Evolutionary conservation across 768 basidiomycete genomes (phyloP), one percentile per base, ranked within the genome.

Genomic region (Rhodotorula diobovata): DNA sequence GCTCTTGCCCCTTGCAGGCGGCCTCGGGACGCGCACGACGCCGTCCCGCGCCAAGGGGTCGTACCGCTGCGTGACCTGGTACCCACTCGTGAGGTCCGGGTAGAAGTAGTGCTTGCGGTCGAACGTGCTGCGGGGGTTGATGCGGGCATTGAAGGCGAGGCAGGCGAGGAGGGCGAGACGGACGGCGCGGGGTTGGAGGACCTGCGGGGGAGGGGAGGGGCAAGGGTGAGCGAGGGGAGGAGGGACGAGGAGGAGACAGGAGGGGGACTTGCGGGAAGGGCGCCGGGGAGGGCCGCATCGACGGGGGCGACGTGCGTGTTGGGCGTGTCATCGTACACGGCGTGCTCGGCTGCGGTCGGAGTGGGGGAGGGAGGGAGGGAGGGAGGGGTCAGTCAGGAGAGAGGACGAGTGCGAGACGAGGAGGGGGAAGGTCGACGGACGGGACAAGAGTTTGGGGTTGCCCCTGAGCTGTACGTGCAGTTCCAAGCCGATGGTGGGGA

Each of bases 51-150:
- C 92, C 58, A 96, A 81, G 0, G 93, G 92, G 45, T 88, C 86
- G 80, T 98, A 96, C 72, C 91, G 90, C 79, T 98, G 94, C 0
- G 94, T 99, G 72, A 99, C 95, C 81, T 99, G 96, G 80, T 93
- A 98, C 0, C 95, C 95, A 9, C 89, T 84, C 0, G 96, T 93
- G 46, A 96, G 84, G 80, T 98, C 96, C 10, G 91, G 85, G 78
- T 99, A 98, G 80, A 97, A 97, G 79, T 99, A 99, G 79, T 98
- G 96, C 79, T 99, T 99, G 74, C 96, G 84, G 80, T 98, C 96
- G 76, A 98, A 98, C 0, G 61, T 71, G 73, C 21, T 87, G 83
- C 45, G 85, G 81, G 34, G 59, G 48, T 71, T 71, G 45, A 83
- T 78, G 7, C 70, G 34, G 69, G 81, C 81, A 21, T 78, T 66